Evolutionary conservation across 768 basidiomycete species (phyloP), one percentile per base, ranked within the genome.

Genomic region (Lactarius tabidus): DNA sequence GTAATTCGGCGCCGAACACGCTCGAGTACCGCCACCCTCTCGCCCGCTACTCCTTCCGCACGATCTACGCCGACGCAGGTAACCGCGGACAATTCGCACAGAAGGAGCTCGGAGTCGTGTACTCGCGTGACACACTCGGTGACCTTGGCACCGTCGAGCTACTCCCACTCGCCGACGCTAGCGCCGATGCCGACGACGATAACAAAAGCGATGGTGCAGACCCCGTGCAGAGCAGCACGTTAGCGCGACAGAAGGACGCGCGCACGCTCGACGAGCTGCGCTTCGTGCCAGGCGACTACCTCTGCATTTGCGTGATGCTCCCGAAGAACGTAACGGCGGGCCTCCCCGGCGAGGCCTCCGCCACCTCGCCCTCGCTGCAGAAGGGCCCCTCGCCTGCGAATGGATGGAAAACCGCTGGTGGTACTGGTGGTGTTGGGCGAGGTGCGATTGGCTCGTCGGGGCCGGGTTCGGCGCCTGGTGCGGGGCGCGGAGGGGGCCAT

Each of bases 101-200:
- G 73, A 92, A 92, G 76, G 91, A 93, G 51, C 83, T 93, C 51
- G 91, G 91, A 31, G 82, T 83, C 71, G 87, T 93, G 43, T 89
- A 90, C 75, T 90, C 90, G 52, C 86, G 91, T 67, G 92, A 93
- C 75, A 89, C 93, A 68, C 83, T 91, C 2, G 90, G 90, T 56
- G 91, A 91, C 74, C 87, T 89, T 4, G 90, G 90, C 38, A 75
- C 86, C 1, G 73, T 89, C 26, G 79, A 81, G 0, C 82, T 87
- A 2, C 79, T 91, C 48, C 48, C 48, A 3, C 75, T 86, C 26
- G 82, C 85, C 53, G 87, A 87, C 65, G 63, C 69, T 0, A 81
- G 80, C 26, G 55, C 29, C 59, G 33, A 70, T 57, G 23, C 8
- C 29, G 38, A 65, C 4, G 60, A 65, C 38, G 64, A 61, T 18